A percentile compares a stretch with the other conserved stretches of the same genome.
phyloP scores from a whole-genome alignment of 2,329 filamentous ascomycete species.

The Huntiella decipiens region DNA sequence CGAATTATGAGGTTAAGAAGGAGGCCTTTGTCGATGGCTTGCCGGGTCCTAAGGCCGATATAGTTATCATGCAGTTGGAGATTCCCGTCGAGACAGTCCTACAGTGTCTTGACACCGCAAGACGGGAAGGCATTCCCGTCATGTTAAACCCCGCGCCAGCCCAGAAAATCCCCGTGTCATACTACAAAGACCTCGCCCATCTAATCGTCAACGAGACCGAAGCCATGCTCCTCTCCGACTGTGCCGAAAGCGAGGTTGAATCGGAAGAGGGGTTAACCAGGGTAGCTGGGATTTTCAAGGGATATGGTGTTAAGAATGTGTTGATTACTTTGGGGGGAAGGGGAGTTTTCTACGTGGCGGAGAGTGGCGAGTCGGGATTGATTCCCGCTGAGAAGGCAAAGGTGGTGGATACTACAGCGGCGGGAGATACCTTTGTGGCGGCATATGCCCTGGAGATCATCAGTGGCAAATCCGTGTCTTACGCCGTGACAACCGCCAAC shows the following conservation, averaged over 20 bases:
- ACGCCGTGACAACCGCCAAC: constrained; percentile 8
- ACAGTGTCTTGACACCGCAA: constrained; percentile 26
- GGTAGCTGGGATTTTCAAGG: constrained; percentile 28
- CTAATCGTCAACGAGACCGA: constrained; percentile 61
- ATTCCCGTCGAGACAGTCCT: constrained; percentile 34
- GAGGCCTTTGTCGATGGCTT: not conserved
- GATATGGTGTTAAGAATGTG: constrained; percentile 39
- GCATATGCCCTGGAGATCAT: constrained; percentile 31
- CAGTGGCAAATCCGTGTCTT: constrained; percentile 4
- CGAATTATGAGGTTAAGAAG: constrained; percentile 21
- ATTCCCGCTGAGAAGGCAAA: constrained; percentile 28
- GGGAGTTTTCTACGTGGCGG: constrained; percentile 33
- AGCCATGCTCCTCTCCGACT: constrained; percentile 34
- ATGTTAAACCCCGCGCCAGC: constrained; percentile 57
- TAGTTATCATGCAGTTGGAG: constrained; percentile 42
- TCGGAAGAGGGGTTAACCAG: constrained; percentile 3
- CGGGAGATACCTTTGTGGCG: constrained; percentile 57
- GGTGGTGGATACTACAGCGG: constrained; percentile 58
- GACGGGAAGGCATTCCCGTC: constrained; percentile 26
- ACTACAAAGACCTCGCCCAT: constrained; percentile 40
- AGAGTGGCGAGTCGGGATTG: constrained; percentile 21
- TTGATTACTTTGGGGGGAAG: constrained; percentile 49
- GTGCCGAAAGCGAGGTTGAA: constrained; percentile 2
- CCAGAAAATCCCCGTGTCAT: constrained; percentile 35
- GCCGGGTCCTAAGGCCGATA: constrained; percentile 26